phyloP scores from a whole-genome alignment of 2,329 filamentous ascomycete species.

The Beauveria scarabaeidicola region DNA sequence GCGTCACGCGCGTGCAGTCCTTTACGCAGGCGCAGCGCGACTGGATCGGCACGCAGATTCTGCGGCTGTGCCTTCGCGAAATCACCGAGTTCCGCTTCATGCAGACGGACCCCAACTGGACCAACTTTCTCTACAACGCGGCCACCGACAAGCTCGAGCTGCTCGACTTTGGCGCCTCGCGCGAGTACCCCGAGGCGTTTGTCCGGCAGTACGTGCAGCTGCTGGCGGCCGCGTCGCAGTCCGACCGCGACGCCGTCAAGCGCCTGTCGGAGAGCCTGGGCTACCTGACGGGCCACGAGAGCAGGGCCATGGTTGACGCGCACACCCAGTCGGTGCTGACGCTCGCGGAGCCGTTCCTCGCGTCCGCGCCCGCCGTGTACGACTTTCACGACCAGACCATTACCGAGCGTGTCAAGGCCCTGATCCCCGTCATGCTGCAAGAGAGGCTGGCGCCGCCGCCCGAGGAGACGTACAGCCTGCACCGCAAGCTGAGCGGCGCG shows the following conservation, averaged over 20 bases:
- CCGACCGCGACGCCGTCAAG: constrained; percentile 56
- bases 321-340: constrained; percentile 84
- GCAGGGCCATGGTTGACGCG: constrained; percentile 75
- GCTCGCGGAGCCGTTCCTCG: constrained; percentile 82
- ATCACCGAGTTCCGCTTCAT: constrained; percentile 94
- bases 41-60: constrained; percentile 92
- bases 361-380: constrained; percentile 69
- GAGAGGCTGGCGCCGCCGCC: constrained; percentile 86
- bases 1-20: constrained; percentile 69
- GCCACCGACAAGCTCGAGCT: constrained; percentile 67
- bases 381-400: constrained; percentile 94
- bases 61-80: constrained; percentile 85
- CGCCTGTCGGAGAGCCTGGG: constrained; percentile 68
- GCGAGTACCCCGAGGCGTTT: constrained; percentile 76
- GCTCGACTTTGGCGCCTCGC: constrained; percentile 88
- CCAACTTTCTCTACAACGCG: constrained; percentile 90
- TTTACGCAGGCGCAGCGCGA: constrained; percentile 80
- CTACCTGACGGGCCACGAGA: constrained; percentile 88
- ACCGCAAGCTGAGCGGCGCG: constrained; percentile 89
- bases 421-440: constrained; percentile 88
- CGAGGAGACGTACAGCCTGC: constrained; percentile 93
- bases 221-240: constrained; percentile 67
- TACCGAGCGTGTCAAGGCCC: constrained; percentile 77
- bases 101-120: constrained; percentile 99
- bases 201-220: constrained; percentile 72